phyloP scores from a whole-genome alignment of 2,329 filamentous ascomycete species.

The Paraconiothyrium sp. region DNA sequence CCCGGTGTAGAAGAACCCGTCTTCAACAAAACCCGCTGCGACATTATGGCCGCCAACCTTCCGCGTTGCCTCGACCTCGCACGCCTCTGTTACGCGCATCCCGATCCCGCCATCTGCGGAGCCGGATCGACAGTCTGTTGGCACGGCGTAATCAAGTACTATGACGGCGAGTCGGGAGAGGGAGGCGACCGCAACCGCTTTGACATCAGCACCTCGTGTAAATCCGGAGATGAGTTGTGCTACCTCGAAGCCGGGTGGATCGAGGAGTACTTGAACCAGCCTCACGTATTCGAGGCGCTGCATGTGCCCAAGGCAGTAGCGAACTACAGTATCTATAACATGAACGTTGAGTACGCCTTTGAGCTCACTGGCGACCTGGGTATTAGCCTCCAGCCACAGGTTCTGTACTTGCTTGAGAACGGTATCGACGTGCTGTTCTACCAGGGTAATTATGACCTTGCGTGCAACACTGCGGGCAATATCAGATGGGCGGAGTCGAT shows the following conservation, averaged over 20 bases:
- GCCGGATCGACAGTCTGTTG: conserved; percentile 51
- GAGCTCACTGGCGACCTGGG: conserved; percentile 37
- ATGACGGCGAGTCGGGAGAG: conserved; percentile 52
- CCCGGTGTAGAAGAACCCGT: conserved; percentile 54
- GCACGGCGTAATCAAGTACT: conserved; percentile 51
- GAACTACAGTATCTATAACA: conserved; percentile 42
- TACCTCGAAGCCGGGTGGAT: conserved; percentile 45
- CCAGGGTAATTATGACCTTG: conserved; percentile 53
- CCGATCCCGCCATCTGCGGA: conserved; percentile 54
- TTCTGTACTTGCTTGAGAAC: conserved; percentile 47
- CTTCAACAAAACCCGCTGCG: conserved; percentile 58
- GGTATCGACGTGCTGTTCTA: conserved; percentile 53
- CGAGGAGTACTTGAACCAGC: conserved; percentile 46
- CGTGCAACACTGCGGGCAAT: conserved; percentile 54
- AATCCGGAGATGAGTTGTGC: conserved; percentile 50
- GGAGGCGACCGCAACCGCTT: conserved; percentile 55
- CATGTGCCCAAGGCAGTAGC: conserved; percentile 43
- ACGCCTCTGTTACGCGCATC: conserved; percentile 52
- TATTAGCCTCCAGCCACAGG: conserved; percentile 45
- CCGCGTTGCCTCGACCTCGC: conserved; percentile 57
- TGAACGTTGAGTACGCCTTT: conserved; percentile 40
- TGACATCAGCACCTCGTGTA: conserved; percentile 54
- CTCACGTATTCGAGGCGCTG: conserved; percentile 44
- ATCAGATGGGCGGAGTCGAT: conserved; percentile 53
- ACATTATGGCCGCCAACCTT: conserved; percentile 57